Base-by-base conservation (phyloP, 2,329 filamentous ascomycete genomes). In the Xylariaceae sp. region DNA sequence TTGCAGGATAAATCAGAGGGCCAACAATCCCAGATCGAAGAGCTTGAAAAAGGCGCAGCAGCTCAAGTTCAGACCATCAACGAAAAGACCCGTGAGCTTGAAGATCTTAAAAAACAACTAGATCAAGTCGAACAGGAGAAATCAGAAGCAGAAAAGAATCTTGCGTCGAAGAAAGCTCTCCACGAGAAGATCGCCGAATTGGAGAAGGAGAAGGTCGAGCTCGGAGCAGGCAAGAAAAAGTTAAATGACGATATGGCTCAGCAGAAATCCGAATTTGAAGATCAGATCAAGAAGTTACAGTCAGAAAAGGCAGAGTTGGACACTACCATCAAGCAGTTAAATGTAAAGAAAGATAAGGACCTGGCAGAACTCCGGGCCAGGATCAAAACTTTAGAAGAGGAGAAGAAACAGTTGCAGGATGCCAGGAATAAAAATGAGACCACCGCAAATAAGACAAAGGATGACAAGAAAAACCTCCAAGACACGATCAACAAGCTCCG, bases 401-500 rank as follows among this genome's bases (percentile, higher is more conserved):
- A 38, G 7, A 11, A 12, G 14, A 5, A 35, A 27, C 22, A 27
- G 7, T 7, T 27, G 22, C 22, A 27, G 22, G 22, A 27, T 27
- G 22, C 22, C 22, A 27, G 7, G 22, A 27, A 27, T 27, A 27
- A 27, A 27, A 27, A 5, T 27, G 22, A 27, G 33, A 36, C 33
- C 10, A 9, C 33, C 5, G 33, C 33, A 9, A 15, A 36, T 10
- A 36, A 12, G 15, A 15, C 33, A 36, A 36, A 36, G 12, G 33
- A 27, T 27, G 22, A 27, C 7, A 27, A 27, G 22, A 27, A 4
- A 15, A 12, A 36, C 9, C 19, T 48, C 3, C 3, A 38, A 6
- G 6, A 19, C 12, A 36, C 12, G 12, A 14, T 46, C 35, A 43
- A 36, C n/a, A 18, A 49, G 10, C 52, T 53, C 17, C 19, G 14